Percentiles rank a stretch among this genome's conserved stretches.
Conservation (phyloP, 768 basidiomycete genomes). For the Termitomyces sp. region DNA sequence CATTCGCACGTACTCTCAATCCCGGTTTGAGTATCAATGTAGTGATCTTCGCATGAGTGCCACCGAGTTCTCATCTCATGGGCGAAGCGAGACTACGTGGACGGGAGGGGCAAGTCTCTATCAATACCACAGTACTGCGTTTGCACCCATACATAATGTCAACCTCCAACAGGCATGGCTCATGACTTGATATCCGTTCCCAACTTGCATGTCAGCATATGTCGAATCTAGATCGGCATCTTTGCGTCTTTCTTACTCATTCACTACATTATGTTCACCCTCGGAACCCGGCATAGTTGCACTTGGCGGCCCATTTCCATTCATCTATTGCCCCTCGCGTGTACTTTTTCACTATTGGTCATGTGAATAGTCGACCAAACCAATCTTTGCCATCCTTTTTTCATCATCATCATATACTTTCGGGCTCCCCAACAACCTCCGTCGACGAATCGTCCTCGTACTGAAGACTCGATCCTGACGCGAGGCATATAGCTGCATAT, state of each 20-base stretch:
- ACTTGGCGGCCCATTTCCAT: slow-evolving; percentile 23
- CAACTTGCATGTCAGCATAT: slow-evolving; percentile 3
- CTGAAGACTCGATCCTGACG: slow-evolving; percentile 6
- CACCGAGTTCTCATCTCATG: slow-evolving; percentile 32
- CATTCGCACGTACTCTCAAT: slow-evolving; percentile 55
- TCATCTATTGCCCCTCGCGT: slow-evolving; percentile 21
- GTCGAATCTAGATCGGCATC: slow-evolving; percentile 25
- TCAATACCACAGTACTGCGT: slow-evolving; percentile 34
- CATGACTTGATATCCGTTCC: slow-evolving; percentile 30
- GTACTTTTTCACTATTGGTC: slow-evolving; percentile 22
- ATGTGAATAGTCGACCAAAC: slow-evolving; percentile 27
- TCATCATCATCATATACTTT: slow-evolving; percentile 21
- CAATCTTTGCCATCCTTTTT: slow-evolving; percentile 21
- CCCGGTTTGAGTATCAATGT: slow-evolving; percentile 48
- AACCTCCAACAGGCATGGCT: slow-evolving; percentile 47
- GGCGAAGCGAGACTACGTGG: slow-evolving; percentile 39
- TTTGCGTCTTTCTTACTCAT: slow-evolving; percentile 18
- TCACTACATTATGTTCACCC: slow-evolving; percentile 29
- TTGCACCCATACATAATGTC: slow-evolving; percentile 35
- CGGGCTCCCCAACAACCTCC: slow-evolving; percentile 26
- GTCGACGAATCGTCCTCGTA: slow-evolving; percentile 58
- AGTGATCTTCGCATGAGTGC: slow-evolving; percentile 39
- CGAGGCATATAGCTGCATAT: slow-evolving; percentile 17
- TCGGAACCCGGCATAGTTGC: slow-evolving; percentile 24
- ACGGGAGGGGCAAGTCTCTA: slow-evolving; percentile 34